Evolutionary conservation across 208 protist species (phyloP).

Genomic region (Acanthamoeba lenticulata): DNA sequence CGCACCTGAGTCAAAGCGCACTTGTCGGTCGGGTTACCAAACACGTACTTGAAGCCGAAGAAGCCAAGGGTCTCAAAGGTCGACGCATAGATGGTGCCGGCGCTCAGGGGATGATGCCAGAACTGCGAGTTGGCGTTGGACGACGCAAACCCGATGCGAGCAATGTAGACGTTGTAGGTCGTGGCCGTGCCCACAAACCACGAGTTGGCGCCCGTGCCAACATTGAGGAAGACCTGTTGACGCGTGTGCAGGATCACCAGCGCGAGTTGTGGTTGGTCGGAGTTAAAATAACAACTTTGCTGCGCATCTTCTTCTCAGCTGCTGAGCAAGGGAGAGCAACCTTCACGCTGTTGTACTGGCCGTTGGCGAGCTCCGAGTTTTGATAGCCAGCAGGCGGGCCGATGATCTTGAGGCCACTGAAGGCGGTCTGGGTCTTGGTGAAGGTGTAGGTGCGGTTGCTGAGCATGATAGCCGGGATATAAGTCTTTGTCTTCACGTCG

Average conservation of each 20-base stretch:
- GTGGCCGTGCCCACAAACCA: neutral
- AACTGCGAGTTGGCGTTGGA: constrained; percentile 18
- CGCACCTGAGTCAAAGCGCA: neutral
- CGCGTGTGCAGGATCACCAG: no score
- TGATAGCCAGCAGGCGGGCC: neutral
- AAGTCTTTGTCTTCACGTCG: neutral
- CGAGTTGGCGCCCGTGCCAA: neutral
- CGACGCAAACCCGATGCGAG: neutral
- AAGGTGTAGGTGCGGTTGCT: neutral
- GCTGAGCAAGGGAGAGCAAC: no score
- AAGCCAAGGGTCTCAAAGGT: neutral
- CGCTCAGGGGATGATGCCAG: neutral
- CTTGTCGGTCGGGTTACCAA: neutral
- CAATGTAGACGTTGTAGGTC: neutral
- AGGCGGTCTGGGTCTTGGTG: neutral
- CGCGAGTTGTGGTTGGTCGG: no score
- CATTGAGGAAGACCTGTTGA: neutral
- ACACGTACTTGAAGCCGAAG: neutral
- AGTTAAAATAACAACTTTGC: no score
- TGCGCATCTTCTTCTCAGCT: no score
- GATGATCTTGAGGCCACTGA: neutral
- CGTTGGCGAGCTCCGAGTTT: neutral
- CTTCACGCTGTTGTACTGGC: neutral
- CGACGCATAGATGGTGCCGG: neutral
- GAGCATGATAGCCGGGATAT: neutral